A percentile compares a stretch with the other conserved stretches of the same genome.
phyloP scores from a whole-genome alignment of 2,329 filamentous ascomycete genomes.

The Clonostachys sp. region DNA sequence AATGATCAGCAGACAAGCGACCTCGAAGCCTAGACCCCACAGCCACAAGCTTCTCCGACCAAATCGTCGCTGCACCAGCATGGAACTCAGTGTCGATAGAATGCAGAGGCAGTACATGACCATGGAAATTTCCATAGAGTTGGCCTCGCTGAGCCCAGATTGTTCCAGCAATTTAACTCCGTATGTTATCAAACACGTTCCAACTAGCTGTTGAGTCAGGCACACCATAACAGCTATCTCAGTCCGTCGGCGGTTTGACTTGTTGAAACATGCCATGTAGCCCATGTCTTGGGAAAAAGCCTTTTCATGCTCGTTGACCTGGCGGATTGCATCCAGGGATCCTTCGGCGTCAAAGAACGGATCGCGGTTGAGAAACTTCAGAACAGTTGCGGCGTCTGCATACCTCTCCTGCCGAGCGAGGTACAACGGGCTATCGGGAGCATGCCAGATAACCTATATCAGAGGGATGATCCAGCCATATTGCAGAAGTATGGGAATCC shows the following conservation, averaged over 20 bases:
- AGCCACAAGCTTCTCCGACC: conserved; percentile 38
- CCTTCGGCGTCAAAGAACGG: conserved; percentile 20
- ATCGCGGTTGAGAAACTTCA: conserved; percentile 18
- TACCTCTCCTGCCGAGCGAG: conserved; percentile 22
- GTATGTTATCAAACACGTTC: conserved; percentile 47
- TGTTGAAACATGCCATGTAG: conserved; percentile 26
- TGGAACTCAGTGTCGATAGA: conserved; percentile 35
- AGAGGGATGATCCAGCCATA: conserved; percentile 29
- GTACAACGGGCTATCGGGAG: conserved; percentile 33
- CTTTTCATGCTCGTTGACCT: conserved; percentile 28
- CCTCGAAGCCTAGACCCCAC: conserved; percentile 25
- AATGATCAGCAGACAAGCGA: conserved; percentile 25
- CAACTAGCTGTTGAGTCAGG: conserved; percentile 48
- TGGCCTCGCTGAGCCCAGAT: conserved; percentile 32
- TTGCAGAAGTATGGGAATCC: conserved; percentile 30
- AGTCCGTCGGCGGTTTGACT: conserved; percentile 23
- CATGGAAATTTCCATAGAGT: conserved; percentile 40
- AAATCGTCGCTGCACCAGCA: conserved; percentile 30
- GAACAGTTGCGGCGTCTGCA: conserved; percentile 17
- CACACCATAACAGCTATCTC: conserved; percentile 41
- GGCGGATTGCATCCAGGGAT: conserved; percentile 26
- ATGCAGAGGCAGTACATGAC: conserved; percentile 32
- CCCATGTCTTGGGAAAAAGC: conserved; percentile 9
- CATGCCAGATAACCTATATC: conserved; percentile 20
- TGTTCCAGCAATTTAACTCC: conserved; percentile 47